A percentile compares a stretch with the other conserved stretches of the same genome.
phyloP scores from a whole-genome alignment of 768 basidiomycete genomes.

The Pseudohyphozyma bogoriensis region DNA sequence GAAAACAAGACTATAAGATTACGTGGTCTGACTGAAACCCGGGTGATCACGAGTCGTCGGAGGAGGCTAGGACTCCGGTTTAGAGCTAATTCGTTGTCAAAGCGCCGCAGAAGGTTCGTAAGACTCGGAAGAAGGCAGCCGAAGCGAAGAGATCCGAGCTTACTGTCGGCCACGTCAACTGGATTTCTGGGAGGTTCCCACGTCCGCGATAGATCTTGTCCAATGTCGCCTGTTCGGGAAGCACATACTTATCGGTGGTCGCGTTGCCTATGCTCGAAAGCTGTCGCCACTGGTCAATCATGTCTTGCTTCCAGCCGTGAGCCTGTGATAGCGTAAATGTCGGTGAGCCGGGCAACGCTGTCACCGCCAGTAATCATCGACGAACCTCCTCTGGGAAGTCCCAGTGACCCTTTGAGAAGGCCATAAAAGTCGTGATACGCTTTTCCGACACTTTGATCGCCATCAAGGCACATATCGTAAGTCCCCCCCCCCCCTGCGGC shows the following conservation, averaged over 20 bases:
- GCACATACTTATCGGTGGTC: not conserved
- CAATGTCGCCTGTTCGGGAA: constrained; percentile 18
- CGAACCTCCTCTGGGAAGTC: constrained; percentile 4
- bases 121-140: no score
- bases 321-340: no score
- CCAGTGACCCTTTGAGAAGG: constrained; percentile 19
- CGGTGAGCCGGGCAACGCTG: no score
- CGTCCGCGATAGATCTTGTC: constrained; percentile 20
- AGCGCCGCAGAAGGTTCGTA: no score
- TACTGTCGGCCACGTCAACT: constrained; percentile 20
- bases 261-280: constrained; percentile 2
- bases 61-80: no score
- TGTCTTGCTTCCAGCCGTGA: constrained; percentile 13
- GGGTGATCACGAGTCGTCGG: no score
- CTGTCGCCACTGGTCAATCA: constrained; percentile 16
- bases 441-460: not conserved
- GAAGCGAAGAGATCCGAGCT: no score
- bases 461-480: not conserved
- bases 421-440: constrained; percentile 4
- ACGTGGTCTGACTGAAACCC: no score
- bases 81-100: no score
- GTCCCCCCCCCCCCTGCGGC: no score
- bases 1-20: no score
- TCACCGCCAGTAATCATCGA: no score
- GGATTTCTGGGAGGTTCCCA: constrained; percentile 10